Evolutionary conservation across 2,329 filamentous ascomycete genomes (phyloP).

Genomic region (Xylaria sp.): DNA sequence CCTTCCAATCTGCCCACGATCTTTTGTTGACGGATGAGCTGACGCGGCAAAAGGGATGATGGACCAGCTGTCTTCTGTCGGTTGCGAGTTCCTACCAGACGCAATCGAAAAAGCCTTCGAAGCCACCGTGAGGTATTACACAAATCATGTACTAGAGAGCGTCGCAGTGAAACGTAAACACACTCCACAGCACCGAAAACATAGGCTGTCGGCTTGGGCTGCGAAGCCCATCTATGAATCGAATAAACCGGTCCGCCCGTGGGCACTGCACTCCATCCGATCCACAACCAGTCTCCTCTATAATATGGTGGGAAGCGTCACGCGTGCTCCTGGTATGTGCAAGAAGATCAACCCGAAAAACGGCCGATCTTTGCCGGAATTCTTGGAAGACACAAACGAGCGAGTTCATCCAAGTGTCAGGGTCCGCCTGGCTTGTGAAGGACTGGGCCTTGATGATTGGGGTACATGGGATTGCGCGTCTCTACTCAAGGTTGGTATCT

Average conservation of each 20-base stretch:
- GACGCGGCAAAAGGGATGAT: constrained; percentile 62
- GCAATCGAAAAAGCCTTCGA: constrained; percentile 47
- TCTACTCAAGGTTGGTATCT: constrained; percentile 47
- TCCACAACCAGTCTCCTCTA: constrained; percentile 56
- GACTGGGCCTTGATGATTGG: constrained; percentile 62
- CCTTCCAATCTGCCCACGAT: background rate
- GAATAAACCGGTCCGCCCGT: constrained; percentile 61
- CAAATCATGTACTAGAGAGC: constrained; percentile 47
- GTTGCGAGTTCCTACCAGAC: constrained; percentile 58
- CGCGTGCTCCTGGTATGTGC: constrained; percentile 62
- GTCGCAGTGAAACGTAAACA: constrained; percentile 24
- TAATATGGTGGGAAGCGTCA: constrained; percentile 56
- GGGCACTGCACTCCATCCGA: constrained; percentile 59
- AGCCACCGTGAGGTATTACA: constrained; percentile 55
- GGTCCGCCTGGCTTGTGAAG: constrained; percentile 62
- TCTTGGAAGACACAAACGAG: constrained; percentile 65
- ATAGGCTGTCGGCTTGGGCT: constrained; percentile 54
- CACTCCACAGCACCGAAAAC: constrained; percentile 1
- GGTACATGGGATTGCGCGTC: constrained; percentile 60
- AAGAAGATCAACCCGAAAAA: constrained; percentile 57
- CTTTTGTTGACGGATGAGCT: background rate
- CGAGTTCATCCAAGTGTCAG: constrained; percentile 66
- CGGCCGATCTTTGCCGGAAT: constrained; percentile 52
- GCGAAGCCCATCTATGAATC: constrained; percentile 59
- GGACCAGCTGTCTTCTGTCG: constrained; percentile 64